These are phyloP conservation scores for Trichoderma virens DNA, from an alignment of 495 filamentous ascomycete genomes.

Conservation along the genomic window DNA sequence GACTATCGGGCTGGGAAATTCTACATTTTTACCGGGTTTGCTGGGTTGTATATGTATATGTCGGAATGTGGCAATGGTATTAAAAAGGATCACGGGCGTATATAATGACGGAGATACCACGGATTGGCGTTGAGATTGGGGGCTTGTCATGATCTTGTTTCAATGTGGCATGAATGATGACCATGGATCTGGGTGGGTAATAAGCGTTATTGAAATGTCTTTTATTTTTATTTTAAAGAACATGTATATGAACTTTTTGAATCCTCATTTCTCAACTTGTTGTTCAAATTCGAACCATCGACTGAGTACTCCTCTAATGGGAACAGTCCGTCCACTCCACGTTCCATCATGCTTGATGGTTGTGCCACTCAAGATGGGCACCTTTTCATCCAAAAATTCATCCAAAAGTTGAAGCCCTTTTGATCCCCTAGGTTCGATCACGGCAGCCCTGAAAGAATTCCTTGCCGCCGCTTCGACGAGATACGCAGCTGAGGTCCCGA, in stretches of 20 bases:
- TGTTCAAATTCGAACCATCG: constrained; percentile 65
- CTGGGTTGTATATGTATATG: constrained; percentile 13
- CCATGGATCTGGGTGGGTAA: background rate
- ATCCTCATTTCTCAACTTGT: background rate
- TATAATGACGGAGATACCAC: constrained; percentile 10
- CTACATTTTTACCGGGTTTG: background rate
- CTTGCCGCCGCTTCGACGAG: constrained; percentile 57
- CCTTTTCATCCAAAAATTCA: constrained; percentile 45
- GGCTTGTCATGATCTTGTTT: background rate
- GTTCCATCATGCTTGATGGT: constrained; percentile 46
- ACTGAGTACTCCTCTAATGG: constrained; percentile 52
- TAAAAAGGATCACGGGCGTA: constrained; percentile 5
- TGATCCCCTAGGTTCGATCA: constrained; percentile 25
- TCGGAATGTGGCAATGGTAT: constrained; percentile 4
- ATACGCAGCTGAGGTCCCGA: constrained; percentile 59
- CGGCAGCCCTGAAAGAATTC: constrained; percentile 23
- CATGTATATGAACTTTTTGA: background rate
- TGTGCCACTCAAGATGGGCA: constrained; percentile 58
- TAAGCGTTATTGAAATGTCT: background rate
- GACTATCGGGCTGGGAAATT: background rate
- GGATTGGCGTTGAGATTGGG: constrained; percentile 13
- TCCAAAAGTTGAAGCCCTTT: constrained; percentile 33
- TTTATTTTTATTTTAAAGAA: background rate
- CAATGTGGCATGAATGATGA: background rate
- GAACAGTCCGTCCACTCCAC: constrained; percentile 62